Base-by-base conservation (phyloP, 2,329 filamentous ascomycete species). In the Sclerotinia trifoliorum region DNA sequence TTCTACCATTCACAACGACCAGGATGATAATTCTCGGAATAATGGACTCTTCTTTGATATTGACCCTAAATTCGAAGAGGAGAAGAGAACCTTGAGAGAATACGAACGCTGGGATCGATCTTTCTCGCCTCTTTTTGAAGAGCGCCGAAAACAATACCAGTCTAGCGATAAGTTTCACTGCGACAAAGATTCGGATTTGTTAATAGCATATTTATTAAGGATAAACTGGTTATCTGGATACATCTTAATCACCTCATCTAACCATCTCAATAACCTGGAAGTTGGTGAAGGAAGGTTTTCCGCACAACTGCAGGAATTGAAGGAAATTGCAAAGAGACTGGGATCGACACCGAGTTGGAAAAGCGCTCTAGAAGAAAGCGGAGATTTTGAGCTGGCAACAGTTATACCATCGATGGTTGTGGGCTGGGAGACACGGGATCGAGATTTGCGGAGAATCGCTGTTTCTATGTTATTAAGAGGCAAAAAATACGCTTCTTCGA, bases 81-180 rank as follows among this genome's bases (percentile, higher is more conserved):
- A 70, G 21, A 54, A 69, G 5, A 67, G 62, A 24, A 73, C 70
- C 1, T 32, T 74, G 42, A 69, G 70, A n/a, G 72, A 74, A 62
- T 74, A 72, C 46, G 70, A 72, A 54, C 69, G 71, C 6, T 74
- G 73, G 73, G 70, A 74, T 52, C 67, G 67, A n/a, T 70, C 73
- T 3, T 74, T 73, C 32, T 39, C 67, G 19, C 72, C 70, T 5
- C 62, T 74, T 10, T 66, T 61, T 17, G 64, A 66, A 49, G 46
- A 51, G 5, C 55, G 21, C 15, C 54, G 48, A 29, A 51, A 60
- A 15, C n/a, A 13, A 62, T 62, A 21, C n/a, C 60, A 51, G 13
- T 24, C 68, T 71, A 8, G 72, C 68, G 21, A 74, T 51, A 71
- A 39, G 46, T 62, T 51, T 39, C 60, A 62, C 32, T 51, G 60